Percentiles rank a stretch among this genome's conserved stretches.
Evolutionary conservation across 805 yeast species (phyloP).

Genomic region (Kodamaea nitidulidarum): DNA sequence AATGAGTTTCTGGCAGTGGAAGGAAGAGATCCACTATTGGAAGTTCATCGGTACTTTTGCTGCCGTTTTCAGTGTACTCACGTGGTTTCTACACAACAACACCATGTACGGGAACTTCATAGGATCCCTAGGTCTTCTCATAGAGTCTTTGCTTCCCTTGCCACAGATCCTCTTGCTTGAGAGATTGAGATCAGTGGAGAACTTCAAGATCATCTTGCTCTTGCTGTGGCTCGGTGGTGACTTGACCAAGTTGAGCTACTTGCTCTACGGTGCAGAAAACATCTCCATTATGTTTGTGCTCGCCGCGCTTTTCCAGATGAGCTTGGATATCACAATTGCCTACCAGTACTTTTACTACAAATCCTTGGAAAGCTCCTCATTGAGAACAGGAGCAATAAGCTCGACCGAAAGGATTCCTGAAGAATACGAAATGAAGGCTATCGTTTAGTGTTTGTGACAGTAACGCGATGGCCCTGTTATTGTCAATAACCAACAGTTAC

Average conservation of each 20-base stretch:
- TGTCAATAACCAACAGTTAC: too few species aligned
- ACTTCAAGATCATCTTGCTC: slow-evolving; percentile 71
- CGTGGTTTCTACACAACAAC: slow-evolving; percentile 34
- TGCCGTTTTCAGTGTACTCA: slow-evolving; percentile 35
- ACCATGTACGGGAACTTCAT: slow-evolving; percentile 45
- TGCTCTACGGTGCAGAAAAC: slow-evolving; percentile 71
- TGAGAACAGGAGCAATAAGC: background rate
- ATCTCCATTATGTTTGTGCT: slow-evolving; percentile 60
- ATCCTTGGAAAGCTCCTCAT: slow-evolving; percentile 9
- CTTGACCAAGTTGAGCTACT: slow-evolving; percentile 66
- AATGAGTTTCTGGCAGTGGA: slow-evolving; percentile 84
- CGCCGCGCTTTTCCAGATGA: slow-evolving; percentile 76
- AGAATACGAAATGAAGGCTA: slow-evolving; percentile 6
- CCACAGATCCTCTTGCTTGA: slow-evolving; percentile 73
- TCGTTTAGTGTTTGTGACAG: too few species aligned
- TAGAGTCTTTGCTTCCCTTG: slow-evolving; percentile 70
- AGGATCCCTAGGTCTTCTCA: slow-evolving; percentile 62
- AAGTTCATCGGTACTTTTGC: slow-evolving; percentile 51
- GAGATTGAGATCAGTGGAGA: slow-evolving; percentile 64
- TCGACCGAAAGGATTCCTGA: background rate
- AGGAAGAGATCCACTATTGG: slow-evolving; percentile 56
- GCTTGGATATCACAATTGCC: slow-evolving; percentile 67
- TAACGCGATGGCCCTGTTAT: too few species aligned
- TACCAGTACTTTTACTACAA: slow-evolving; percentile 68
- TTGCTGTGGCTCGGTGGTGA: slow-evolving; percentile 91